phyloP scores from a whole-genome alignment of 2,329 filamentous ascomycete species.

The Arthrobotrys megalospora region DNA sequence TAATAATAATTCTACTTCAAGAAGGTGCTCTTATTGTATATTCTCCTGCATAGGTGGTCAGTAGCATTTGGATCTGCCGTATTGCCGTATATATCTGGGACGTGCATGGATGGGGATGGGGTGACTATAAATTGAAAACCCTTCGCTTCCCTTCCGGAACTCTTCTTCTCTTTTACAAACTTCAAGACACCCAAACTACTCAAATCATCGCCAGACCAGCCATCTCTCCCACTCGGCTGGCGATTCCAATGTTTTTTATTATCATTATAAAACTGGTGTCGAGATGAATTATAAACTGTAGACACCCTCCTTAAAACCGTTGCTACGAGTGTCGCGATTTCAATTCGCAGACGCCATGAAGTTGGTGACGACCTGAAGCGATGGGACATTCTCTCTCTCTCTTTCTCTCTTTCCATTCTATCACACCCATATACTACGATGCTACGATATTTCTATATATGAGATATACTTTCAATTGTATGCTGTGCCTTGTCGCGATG shows the following conservation, averaged over 20 bases:
- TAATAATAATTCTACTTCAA: background rate
- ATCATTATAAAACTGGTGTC: constrained; percentile 72
- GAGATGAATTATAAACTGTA: constrained; percentile 72
- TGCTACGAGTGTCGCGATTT: constrained; percentile 77
- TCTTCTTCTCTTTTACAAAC: constrained; percentile 68
- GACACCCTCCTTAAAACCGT: constrained; percentile 81
- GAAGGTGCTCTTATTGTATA: background rate
- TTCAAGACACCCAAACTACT: constrained; percentile 76
- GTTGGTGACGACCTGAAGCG: constrained; percentile 76
- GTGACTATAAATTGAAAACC: constrained; percentile 61
- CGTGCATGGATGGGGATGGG: no score
- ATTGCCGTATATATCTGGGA: no score
- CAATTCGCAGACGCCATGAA: constrained; percentile 74
- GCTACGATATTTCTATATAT: background rate
- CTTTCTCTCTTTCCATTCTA: background rate
- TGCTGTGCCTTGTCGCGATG: no score
- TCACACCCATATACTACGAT: background rate
- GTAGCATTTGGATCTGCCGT: background rate
- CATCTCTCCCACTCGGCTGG: constrained; percentile 73
- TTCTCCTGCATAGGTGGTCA: background rate
- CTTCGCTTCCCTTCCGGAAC: constrained; percentile 65
- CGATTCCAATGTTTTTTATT: constrained; percentile 75
- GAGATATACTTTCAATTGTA: background rate
- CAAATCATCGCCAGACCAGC: constrained; percentile 74
- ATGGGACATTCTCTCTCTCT: constrained; percentile 55